Conservation (phyloP, 257 asterid species). For the Salvia hispanica region DNA sequence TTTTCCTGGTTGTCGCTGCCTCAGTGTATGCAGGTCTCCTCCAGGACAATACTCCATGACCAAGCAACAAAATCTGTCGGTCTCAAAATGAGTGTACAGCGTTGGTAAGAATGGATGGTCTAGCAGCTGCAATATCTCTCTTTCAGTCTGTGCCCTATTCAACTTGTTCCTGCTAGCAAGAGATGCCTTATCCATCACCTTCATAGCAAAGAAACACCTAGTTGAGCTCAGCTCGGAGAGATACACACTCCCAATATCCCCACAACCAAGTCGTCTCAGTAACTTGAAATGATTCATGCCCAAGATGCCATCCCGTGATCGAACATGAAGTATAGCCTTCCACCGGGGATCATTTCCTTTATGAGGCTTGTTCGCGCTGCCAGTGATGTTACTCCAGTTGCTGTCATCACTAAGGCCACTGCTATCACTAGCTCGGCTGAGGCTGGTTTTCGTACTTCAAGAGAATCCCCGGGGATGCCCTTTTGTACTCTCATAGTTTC, state of each 20-base stretch:
- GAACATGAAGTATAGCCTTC: slow-evolving; percentile 72
- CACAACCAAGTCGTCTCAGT: slow-evolving; percentile 74
- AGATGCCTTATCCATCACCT: slow-evolving; percentile 84
- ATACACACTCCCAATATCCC: slow-evolving; percentile 85
- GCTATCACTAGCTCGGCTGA: slow-evolving; percentile 62
- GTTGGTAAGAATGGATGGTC: slow-evolving; percentile 87
- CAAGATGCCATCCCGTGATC: slow-evolving; percentile 58
- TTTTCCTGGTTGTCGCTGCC: slow-evolving; percentile 75
- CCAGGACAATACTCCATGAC: slow-evolving; percentile 90
- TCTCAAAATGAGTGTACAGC: slow-evolving; percentile 69
- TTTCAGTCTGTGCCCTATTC: slow-evolving; percentile 79
- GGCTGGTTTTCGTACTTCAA: slow-evolving; percentile 62
- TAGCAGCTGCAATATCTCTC: slow-evolving; percentile 68
- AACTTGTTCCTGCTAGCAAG: slow-evolving; percentile 79
- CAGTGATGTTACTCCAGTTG: slow-evolving; percentile 64
- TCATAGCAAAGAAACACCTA: slow-evolving; percentile 73
- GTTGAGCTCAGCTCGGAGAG: slow-evolving; percentile 68
- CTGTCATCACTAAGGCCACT: slow-evolving; percentile 71
- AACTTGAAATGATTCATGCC: slow-evolving; percentile 78
- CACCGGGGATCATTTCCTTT: slow-evolving; percentile 72
- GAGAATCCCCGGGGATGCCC: slow-evolving; percentile 53
- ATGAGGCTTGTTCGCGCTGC: slow-evolving; percentile 73
- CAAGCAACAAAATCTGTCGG: slow-evolving; percentile 69
- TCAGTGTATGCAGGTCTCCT: slow-evolving; percentile 69
- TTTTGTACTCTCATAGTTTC: slow-evolving; percentile 49